Base-by-base conservation (phyloP, 2,329 filamentous ascomycete genomes). In the Venturia nashicola region DNA sequence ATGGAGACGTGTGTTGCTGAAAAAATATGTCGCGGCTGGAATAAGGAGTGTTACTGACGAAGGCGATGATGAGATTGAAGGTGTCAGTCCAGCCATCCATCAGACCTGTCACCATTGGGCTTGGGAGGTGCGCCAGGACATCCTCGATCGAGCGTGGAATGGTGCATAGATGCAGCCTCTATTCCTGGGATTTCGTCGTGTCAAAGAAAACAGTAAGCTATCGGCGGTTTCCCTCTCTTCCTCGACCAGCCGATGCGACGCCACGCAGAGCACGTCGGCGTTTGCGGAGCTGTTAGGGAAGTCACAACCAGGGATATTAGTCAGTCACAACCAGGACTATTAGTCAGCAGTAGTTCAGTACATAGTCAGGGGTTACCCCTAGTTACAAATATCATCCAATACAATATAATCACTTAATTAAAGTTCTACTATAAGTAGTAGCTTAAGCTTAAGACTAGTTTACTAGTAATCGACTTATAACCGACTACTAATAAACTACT, bases 91-190 rank as follows among this genome's bases (percentile, higher is more conserved):
- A 0, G 81, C 82, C 1, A 78, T 83, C 69, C 80, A 82, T 71
- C 81, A 83, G 73, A 83, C 80, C 6, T 83, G 80, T 66, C 79
- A 81, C 68, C 81, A 84, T 68, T 83, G 80, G 81, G 81, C 78
- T 0, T 82, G 76, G 69, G 79, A 82, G 69, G 76, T 81, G 3
- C 73, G 78, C 44, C 80, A 82, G 70, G 75, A 78, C 63, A 75
- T 76, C 61, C 66, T 82, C 66, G 80, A 82, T 71, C 73, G 73
- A 55, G 80, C 76, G 59, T 82, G 79, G 80, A 69, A 62, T 11
- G 62, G 61, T 14, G 36, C 54, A 20, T 59, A n/a, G 20, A 42
- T 27, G 4, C 2, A 27, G 27, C 27, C 2, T 27, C 27, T 27
- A 27, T 27, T 27, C 27, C 27, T 27, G 27, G 27, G 27, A 27